Evolutionary conservation across 371 early-diverging fungal genomes (phyloP).

Genomic region (Mucor plumbeus): DNA sequence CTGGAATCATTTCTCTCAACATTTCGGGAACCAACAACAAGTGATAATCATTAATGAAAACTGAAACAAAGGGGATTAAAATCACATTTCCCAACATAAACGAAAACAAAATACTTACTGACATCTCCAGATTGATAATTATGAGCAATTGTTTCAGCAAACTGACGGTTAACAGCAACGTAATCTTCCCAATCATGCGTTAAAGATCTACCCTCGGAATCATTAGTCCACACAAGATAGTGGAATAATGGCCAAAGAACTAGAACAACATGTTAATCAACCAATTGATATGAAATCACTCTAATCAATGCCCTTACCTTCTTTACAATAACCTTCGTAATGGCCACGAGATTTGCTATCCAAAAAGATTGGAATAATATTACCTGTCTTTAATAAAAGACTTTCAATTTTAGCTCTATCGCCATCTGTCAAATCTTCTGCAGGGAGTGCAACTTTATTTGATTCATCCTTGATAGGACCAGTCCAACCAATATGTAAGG

Average conservation of each 20-base stretch:
- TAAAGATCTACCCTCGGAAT: conserved; percentile 61
- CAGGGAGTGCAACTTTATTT: conserved; percentile 54
- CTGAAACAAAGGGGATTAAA: conserved; percentile 31
- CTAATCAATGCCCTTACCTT: conserved; percentile 51
- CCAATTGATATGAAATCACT: not conserved
- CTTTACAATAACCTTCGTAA: conserved; percentile 90
- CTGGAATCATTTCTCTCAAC: conserved; percentile 80
- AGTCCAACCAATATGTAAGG: conserved; percentile 72
- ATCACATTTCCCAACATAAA: not conserved
- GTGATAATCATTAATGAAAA: conserved; percentile 99
- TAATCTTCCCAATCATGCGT: conserved; percentile 85
- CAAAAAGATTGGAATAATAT: conserved; percentile 77
- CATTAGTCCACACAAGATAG: conserved; percentile 84
- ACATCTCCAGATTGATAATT: conserved; percentile 83
- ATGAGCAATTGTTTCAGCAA: conserved; percentile 78
- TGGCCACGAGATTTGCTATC: conserved; percentile 70
- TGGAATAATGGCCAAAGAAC: conserved; percentile 97
- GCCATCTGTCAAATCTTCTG: conserved; percentile 46
- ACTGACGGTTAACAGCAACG: conserved; percentile 81
- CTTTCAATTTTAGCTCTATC: conserved; percentile 44
- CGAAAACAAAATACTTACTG: conserved; percentile 53
- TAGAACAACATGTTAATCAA: not conserved
- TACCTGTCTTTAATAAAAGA: conserved; percentile 55
- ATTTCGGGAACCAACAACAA: conserved; percentile 90
- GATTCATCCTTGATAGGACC: conserved; percentile 54